phyloP scores from a whole-genome alignment of 1,139 yeast genomes.

The Lodderomyces metapsilosis region DNA sequence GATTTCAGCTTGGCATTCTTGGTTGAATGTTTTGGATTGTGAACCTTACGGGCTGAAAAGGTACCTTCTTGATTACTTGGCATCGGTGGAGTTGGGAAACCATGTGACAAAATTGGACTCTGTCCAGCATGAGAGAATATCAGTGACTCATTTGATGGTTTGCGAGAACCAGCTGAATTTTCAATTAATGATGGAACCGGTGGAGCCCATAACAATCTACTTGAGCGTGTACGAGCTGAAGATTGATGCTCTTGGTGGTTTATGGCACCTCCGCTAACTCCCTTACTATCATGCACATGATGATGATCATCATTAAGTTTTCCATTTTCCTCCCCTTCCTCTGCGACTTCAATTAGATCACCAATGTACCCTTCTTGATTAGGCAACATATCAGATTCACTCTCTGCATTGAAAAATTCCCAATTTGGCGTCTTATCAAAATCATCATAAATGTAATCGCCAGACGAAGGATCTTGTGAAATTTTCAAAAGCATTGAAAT shows the following conservation, averaged over 20 bases:
- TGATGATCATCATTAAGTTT: neutral
- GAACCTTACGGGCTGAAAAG: neutral
- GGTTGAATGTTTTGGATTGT: no score
- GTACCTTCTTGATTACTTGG: neutral
- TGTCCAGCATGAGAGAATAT: conserved; percentile 5
- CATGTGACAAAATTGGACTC: neutral
- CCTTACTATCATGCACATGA: neutral
- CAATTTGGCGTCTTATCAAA: conserved; percentile 30
- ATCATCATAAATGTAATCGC: neutral
- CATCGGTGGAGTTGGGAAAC: neutral
- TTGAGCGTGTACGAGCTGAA: no score
- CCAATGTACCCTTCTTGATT: neutral
- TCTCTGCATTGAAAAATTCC: conserved; percentile 19
- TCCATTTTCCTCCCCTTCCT: neutral
- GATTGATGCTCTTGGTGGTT: no score
- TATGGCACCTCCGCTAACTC: no score
- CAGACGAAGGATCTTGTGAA: neutral
- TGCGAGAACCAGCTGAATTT: conserved; percentile 1
- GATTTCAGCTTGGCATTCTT: neutral
- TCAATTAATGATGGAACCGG: neutral
- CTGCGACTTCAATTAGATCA: neutral
- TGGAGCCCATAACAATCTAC: neutral
- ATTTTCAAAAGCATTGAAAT: conserved; percentile 2
- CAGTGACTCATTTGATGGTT: conserved; percentile 7
- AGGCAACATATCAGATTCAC: no score